These are phyloP conservation scores for Arthrobotrys musiformis DNA, from an alignment of 2,329 filamentous ascomycete species.

Conservation along the genomic window DNA sequence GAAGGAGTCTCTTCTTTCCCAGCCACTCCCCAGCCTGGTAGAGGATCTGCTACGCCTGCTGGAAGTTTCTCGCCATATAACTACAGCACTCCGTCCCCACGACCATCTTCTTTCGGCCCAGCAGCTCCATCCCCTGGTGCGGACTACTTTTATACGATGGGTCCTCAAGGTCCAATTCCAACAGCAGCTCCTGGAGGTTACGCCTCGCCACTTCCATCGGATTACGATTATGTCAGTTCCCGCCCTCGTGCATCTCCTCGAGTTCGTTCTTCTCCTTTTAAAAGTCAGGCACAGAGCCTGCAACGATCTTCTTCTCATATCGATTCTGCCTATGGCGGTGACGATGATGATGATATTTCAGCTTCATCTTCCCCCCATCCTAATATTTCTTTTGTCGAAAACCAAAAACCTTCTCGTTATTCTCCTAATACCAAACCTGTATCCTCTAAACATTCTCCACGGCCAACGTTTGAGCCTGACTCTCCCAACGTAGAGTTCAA, in stretches of 20 bases:
- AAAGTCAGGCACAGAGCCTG: conserved; percentile 53
- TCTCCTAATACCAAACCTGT: conserved; percentile 46
- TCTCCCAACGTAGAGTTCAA: conserved; percentile 56
- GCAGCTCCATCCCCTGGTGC: conserved; percentile 47
- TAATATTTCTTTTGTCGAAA: conserved; percentile 51
- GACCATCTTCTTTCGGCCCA: conserved; percentile 41
- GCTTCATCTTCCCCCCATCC: conserved; percentile 47
- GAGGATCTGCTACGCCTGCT: conserved; percentile 48
- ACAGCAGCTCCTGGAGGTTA: conserved; percentile 36
- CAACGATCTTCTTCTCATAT: conserved; percentile 53
- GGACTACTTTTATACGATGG: conserved; percentile 50
- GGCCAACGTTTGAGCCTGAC: conserved; percentile 50
- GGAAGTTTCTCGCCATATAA: conserved; percentile 51
- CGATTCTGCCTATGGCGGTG: conserved; percentile 52
- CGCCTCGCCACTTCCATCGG: conserved; percentile 45
- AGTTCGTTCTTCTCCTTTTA: conserved; percentile 54
- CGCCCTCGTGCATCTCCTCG: conserved; percentile 54
- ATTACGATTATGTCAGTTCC: conserved; percentile 56
- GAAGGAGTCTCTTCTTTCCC: conserved; percentile 52
- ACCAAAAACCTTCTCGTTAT: conserved; percentile 33
- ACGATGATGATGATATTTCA: conserved; percentile 49
- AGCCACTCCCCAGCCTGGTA: conserved; percentile 51
- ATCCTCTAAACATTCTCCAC: conserved; percentile 48
- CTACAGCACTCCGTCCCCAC: conserved; percentile 50
- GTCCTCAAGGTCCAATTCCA: conserved; percentile 47